Conservation (phyloP, 768 basidiomycete species). For the Agaricus sinodeliciosus region DNA sequence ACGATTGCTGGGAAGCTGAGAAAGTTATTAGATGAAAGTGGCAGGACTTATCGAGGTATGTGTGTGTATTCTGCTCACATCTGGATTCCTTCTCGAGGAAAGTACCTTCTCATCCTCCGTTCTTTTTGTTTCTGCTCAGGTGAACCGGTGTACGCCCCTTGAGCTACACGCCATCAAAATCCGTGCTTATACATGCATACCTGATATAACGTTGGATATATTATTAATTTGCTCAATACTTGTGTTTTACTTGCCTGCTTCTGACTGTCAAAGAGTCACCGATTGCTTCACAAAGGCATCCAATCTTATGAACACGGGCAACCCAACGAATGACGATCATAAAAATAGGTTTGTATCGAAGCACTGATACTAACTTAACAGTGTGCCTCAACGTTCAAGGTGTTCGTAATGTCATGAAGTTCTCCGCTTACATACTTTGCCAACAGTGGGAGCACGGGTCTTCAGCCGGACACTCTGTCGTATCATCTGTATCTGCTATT, state of each 20-base stretch:
- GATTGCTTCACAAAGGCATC: too few species aligned
- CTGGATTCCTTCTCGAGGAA: background rate
- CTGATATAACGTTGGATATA: background rate
- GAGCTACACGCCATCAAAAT: constrained; percentile 4
- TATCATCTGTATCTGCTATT: too few species aligned
- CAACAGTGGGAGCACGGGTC: too few species aligned
- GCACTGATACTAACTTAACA: too few species aligned
- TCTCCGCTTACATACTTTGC: too few species aligned
- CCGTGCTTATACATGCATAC: background rate
- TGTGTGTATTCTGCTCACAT: background rate
- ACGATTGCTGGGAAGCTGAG: constrained; percentile 58
- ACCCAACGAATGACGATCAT: too few species aligned
- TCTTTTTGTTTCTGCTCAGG: constrained; percentile 23
- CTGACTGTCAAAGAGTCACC: too few species aligned
- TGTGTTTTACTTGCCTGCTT: background rate
- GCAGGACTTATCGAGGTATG: constrained; percentile 39
- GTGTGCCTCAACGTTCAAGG: too few species aligned
- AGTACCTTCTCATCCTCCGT: constrained; percentile 4
- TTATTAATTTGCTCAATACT: background rate
- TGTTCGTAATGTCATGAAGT: too few species aligned
- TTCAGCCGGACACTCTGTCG: too few species aligned
- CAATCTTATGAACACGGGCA: too few species aligned
- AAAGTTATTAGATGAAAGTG: constrained; percentile 48
- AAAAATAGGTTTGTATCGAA: too few species aligned
- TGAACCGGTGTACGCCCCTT: constrained; percentile 32